A percentile compares a stretch with the other conserved stretches of the same genome.
These are phyloP conservation scores for Fusarium xylarioides DNA, from an alignment of 2,329 filamentous ascomycete genomes.

Conservation along the genomic window DNA sequence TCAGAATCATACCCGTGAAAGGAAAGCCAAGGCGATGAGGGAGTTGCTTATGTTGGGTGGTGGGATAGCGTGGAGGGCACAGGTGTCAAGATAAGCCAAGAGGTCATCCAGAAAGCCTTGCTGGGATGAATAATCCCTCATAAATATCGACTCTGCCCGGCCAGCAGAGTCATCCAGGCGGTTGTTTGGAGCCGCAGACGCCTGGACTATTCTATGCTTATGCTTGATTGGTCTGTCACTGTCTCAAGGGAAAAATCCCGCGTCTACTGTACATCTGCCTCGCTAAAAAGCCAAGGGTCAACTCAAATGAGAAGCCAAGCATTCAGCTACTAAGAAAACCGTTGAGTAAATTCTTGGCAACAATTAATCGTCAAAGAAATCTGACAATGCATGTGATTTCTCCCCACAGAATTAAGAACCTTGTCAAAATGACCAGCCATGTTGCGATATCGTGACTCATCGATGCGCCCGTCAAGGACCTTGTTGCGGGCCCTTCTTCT, in stretches of 20 bases:
- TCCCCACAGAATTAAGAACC: accelerated
- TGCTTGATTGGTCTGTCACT: not conserved
- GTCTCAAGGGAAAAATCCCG: not conserved
- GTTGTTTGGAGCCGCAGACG: not conserved
- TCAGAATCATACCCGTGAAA: not conserved
- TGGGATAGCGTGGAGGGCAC: not conserved
- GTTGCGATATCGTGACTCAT: not conserved
- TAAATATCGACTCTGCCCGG: not conserved
- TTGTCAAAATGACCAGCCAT: not conserved
- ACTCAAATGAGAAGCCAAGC: not conserved
- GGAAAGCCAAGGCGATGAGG: not conserved
- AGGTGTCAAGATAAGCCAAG: not conserved
- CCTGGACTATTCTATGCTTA: not conserved
- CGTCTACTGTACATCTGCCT: not conserved
- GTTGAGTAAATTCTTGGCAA: not conserved
- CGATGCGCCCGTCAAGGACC: not conserved
- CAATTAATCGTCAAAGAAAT: not conserved
- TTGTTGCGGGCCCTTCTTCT: not conserved
- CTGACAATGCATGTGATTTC: not conserved
- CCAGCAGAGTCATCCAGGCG: not conserved
- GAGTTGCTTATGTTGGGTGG: not conserved
- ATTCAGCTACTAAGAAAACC: not conserved
- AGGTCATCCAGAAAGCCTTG: not conserved
- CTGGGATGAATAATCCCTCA: not conserved
- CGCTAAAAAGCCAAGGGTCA: not conserved